Base-by-base conservation (phyloP, 495 filamentous ascomycete species). In the Xylaria scruposa region DNA sequence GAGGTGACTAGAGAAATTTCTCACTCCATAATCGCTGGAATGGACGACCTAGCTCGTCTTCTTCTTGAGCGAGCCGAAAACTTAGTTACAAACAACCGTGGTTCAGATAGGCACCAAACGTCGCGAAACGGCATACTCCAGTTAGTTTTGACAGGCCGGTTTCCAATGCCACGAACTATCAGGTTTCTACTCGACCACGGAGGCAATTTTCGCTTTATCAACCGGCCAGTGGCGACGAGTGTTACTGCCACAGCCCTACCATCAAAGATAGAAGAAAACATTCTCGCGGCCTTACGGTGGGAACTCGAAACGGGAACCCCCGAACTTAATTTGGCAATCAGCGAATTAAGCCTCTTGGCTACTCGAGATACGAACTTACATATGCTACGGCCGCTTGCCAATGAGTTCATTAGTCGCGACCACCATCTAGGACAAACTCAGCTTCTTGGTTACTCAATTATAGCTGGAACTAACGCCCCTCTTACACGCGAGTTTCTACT, bases 11-110 rank as follows among this genome's bases (percentile, higher is more conserved):
- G 10, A 4, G 3, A 15, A 15, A 26, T 26, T 1, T 1, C 12
- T 1, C 8, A 3, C 0, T n/a, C n/a, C 0, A 3, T 21, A 12
- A 0, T 26, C 21, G 4, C n/a, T 0, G 51, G 51, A 10, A 24
- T 26, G 8, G 51, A 54, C 51, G 9, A 9, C 10, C 21, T 54
- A 13, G 51, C 21, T 26, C 3, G 12, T 54, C 13, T 54, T 15
- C 26, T 54, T 4, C 51, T 54, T 24, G 21, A 54, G 29, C 51
- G 51, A 12, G 26, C 0, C 9, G 51, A 54, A 15, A 26, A 4
- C 21, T 15, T 26, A 29, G 4, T 12, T 26, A 26, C 4, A 3
- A 10, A 13, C 3, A 24, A 54, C 24, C 21, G 51, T 0, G 13
- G 1, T 0, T 24, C 51, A 15, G 10, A 26, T 1, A 12, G 3